Conservation (phyloP, 768 basidiomycete species). For the Mycena sanguinolenta region DNA sequence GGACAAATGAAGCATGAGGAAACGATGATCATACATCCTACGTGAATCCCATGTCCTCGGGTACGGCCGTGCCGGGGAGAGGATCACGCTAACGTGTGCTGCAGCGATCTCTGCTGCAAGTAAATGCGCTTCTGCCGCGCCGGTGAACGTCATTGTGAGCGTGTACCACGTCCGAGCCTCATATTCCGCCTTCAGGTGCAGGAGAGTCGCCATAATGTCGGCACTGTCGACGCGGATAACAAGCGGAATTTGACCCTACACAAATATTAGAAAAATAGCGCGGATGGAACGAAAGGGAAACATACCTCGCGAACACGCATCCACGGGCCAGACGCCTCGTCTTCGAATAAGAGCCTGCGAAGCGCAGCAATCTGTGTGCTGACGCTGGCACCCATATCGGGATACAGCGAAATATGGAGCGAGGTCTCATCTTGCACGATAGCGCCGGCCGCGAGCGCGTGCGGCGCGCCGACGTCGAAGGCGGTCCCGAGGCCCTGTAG, state of each 20-base stretch:
- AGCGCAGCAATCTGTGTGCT: constrained; percentile 75
- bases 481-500: constrained; percentile 73
- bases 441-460: constrained; percentile 72
- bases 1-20: too few species aligned
- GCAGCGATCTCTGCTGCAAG: constrained; percentile 73
- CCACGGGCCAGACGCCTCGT: constrained; percentile 48
- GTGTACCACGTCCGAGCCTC: constrained; percentile 50
- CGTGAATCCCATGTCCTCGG: constrained; percentile 75
- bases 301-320: constrained; percentile 52
- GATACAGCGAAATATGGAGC: constrained; percentile 67
- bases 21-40: constrained; percentile 75
- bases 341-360: constrained; percentile 57
- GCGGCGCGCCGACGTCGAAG: constrained; percentile 69
- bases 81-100: constrained; percentile 79
- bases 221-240: constrained; percentile 78
- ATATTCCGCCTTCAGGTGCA: constrained; percentile 70
- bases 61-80: constrained; percentile 73
- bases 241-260: constrained; percentile 70
- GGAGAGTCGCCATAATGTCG: constrained; percentile 80
- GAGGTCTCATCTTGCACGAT: constrained; percentile 76
- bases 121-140: constrained; percentile 73
- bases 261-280: background rate
- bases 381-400: constrained; percentile 58
- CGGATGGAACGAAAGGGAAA: constrained; percentile 52
- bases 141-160: constrained; percentile 65